phyloP scores from a whole-genome alignment of 345 rosid species.

The Sonneratia caseolaris region DNA sequence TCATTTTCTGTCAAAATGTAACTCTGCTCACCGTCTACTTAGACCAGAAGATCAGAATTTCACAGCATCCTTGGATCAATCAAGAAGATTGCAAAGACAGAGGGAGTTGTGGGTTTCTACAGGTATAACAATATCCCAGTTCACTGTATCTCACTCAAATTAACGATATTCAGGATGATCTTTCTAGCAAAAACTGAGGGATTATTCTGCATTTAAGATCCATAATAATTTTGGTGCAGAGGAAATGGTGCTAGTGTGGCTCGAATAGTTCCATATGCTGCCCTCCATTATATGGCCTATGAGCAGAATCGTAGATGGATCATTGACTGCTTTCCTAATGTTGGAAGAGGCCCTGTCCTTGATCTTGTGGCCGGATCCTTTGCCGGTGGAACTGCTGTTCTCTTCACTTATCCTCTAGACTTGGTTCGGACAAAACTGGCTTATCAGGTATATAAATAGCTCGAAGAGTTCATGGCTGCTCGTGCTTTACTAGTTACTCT shows the following conservation, averaged over 20 bases:
- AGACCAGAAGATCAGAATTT: slow-evolving; percentile 85
- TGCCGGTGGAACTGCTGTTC: slow-evolving; percentile 91
- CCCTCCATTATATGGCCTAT: slow-evolving; percentile 90
- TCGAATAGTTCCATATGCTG: slow-evolving; percentile 88
- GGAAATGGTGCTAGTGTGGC: slow-evolving; percentile 95
- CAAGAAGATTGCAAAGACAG: slow-evolving; percentile 65
- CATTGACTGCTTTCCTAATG: slow-evolving; percentile 43
- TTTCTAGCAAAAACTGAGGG: not conserved
- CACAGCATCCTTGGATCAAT: slow-evolving; percentile 54
- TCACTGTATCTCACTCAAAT: slow-evolving; percentile 10
- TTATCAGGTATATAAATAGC: slow-evolving; percentile 50
- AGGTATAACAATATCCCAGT: slow-evolving; percentile 29
- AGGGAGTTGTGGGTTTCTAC: slow-evolving; percentile 83
- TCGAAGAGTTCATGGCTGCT: not conserved
- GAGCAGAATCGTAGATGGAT: slow-evolving; percentile 93
- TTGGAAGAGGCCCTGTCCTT: slow-evolving; percentile 72
- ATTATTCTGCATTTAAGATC: slow-evolving; percentile 7
- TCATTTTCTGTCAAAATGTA: slow-evolving; percentile 4
- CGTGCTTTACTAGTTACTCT: not conserved
- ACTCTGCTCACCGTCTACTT: slow-evolving; percentile 19
- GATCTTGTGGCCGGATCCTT: slow-evolving; percentile 90
- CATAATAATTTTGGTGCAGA: slow-evolving; percentile 24
- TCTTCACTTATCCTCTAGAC: slow-evolving; percentile 86
- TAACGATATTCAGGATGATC: not conserved
- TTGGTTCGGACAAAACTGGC: slow-evolving; percentile 84